A percentile compares a stretch with the other conserved stretches of the same genome.
phyloP scores from a whole-genome alignment of 352 stramenopile species.

The Phytopythium chamaehyphon region DNA sequence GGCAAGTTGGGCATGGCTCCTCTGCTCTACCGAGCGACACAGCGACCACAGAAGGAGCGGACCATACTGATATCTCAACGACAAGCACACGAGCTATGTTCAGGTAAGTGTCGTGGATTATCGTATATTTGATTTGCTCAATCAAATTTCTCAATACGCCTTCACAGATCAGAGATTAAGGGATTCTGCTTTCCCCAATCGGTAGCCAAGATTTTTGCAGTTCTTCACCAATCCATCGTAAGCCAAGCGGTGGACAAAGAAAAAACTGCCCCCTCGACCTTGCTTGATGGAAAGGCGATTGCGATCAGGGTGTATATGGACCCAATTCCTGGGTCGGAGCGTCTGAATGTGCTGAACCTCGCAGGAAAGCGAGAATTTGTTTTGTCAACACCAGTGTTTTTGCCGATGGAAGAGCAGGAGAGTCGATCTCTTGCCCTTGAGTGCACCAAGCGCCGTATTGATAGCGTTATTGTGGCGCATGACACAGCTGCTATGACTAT shows the following conservation, averaged over 20 bases:
- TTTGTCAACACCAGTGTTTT: neutral
- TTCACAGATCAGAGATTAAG: slow-evolving; percentile 36
- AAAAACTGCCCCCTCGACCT: neutral
- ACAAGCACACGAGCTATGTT: neutral
- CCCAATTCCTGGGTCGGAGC: slow-evolving; percentile 30
- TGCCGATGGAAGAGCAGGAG: slow-evolving; percentile 19
- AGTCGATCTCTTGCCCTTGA: slow-evolving; percentile 50
- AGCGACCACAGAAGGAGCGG: slow-evolving; percentile 4
- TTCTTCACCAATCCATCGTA: slow-evolving; percentile 27
- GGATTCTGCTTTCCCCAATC: slow-evolving; percentile 54
- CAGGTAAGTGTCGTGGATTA: neutral
- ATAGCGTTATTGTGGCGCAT: slow-evolving; percentile 18
- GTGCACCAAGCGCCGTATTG: slow-evolving; percentile 53
- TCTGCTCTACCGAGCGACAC: slow-evolving; percentile 12
- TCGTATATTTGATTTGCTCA: slow-evolving; percentile 1
- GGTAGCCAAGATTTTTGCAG: slow-evolving; percentile 26
- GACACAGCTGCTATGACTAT: slow-evolving; percentile 3
- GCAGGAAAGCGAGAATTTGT: slow-evolving; percentile 5
- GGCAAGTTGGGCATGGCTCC: slow-evolving; percentile 10
- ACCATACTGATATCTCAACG: neutral
- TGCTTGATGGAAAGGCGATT: slow-evolving; percentile 5
- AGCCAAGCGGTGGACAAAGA: slow-evolving; percentile 6
- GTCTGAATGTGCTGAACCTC: slow-evolving; percentile 62
- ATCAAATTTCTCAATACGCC: neutral
- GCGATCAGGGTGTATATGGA: slow-evolving; percentile 42